Base-by-base conservation (phyloP, 2,329 filamentous ascomycete genomes). In the Verticillium zaregamsianum region DNA sequence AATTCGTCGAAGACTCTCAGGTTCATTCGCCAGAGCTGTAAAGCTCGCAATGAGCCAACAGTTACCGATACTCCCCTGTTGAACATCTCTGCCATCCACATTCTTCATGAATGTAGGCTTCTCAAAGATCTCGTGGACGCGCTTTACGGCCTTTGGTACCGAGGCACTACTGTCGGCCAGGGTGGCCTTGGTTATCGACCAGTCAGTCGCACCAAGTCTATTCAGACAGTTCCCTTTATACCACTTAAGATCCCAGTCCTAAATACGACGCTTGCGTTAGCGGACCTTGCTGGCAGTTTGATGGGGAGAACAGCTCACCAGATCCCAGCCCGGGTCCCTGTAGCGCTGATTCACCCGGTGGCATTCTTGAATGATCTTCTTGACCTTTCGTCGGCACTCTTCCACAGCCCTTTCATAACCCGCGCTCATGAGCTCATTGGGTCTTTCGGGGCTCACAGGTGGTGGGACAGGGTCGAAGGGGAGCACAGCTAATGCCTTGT, bases 31-130 rank as follows among this genome's bases (percentile, higher is more conserved):
- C 66, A 96, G 80, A 0, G 91, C 91, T 35, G 89, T 92, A 32
- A 96, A 76, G 25, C 89, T 89, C 7, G 91, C 90, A 75, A 95
- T 88, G 59, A 93, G 84, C 90, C 91, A 94, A 76, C 91, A 95
- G 70, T 94, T 86, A n/a, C 91, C 91, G 40, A 90, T 83, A 49
- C 82, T 83, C 2, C 91, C 91, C 69, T 95, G 91, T 69, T 91
- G 90, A 62, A 93, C 86, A 71, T 95, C 91, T 61, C 87, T 86
- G 14, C 89, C 87, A 66, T 87, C 86, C 62, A 91, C 79, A 58
- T 86, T 87, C 58, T 78, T 74, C 75, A 86, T 77, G 71, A 94
- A 94, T 3, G 83, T 86, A 0, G 90, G 89, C 23, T 87, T 86
- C 66, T 92, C 88, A 67, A 89, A 93, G 45, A 92, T 90, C 71